phyloP scores from a whole-genome alignment of 2,329 filamentous ascomycete genomes.

The Aureobasidium zeae region DNA sequence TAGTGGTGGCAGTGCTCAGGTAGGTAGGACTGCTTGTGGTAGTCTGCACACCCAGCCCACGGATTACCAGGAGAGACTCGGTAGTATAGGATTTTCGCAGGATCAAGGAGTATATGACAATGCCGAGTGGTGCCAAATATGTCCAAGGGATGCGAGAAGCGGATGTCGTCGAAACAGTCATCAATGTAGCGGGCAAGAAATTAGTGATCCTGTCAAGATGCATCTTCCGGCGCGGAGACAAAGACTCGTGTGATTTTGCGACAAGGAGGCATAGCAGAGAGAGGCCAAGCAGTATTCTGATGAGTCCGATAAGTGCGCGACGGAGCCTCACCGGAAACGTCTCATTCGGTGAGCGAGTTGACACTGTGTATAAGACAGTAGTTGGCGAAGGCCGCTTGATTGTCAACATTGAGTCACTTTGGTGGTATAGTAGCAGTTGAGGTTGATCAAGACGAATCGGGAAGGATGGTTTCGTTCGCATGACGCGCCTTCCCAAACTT shows the following conservation, averaged over 20 bases:
- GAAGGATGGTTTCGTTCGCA: too few relatives aligned
- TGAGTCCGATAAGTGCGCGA: slow-evolving; percentile 36
- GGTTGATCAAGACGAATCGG: too few relatives aligned
- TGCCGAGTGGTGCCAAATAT: slow-evolving; percentile 32
- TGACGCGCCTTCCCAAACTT: too few relatives aligned
- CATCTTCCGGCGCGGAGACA: slow-evolving; percentile 1
- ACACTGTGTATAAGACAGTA: slow-evolving; percentile 86
- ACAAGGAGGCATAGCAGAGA: slow-evolving; percentile 28
- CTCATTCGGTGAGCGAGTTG: slow-evolving; percentile 55
- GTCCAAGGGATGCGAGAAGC: slow-evolving; percentile 30
- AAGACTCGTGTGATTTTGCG: slow-evolving; percentile 19
- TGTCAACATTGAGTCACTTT: too few relatives aligned
- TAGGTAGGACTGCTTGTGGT: slow-evolving; percentile 61
- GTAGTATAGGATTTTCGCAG: slow-evolving; percentile 39
- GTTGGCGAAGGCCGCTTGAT: slow-evolving; percentile 53
- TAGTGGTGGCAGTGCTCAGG: slow-evolving; percentile 51
- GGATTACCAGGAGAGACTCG: slow-evolving; percentile 80
- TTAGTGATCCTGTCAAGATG: slow-evolving; percentile 8
- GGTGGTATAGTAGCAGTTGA: too few relatives aligned
- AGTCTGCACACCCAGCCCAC: slow-evolving; percentile 85
- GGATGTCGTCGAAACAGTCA: slow-evolving; percentile 25
- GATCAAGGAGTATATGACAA: slow-evolving; percentile 19
- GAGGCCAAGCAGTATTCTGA: slow-evolving; percentile 37
- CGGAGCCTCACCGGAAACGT: slow-evolving; percentile 39
- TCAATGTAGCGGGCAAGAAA: slow-evolving; percentile 15